A percentile compares a stretch with the other conserved stretches of the same genome.
phyloP scores from a whole-genome alignment of 129 eudicot genomes.

The Flaveria trinervia region DNA sequence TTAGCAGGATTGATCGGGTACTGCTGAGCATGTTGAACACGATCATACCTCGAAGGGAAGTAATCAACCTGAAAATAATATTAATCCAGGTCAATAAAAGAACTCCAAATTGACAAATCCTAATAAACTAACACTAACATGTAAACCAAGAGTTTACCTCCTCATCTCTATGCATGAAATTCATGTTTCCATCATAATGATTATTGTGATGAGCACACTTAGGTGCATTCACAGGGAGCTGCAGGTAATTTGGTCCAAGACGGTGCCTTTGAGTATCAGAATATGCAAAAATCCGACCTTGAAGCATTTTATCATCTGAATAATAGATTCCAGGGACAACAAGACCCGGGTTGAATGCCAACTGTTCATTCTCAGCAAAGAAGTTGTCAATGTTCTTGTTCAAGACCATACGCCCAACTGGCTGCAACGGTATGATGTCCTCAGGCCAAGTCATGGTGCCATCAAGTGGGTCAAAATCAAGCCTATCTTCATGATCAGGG shows the following conservation, averaged over 20 bases:
- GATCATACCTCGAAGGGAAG: slow-evolving; percentile 77
- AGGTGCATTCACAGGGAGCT: slow-evolving; percentile 82
- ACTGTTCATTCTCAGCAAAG: slow-evolving; percentile 73
- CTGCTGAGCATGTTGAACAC: slow-evolving; percentile 68
- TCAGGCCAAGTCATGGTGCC: slow-evolving; percentile 85
- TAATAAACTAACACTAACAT: neutral
- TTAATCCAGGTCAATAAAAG: neutral
- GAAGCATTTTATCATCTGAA: slow-evolving; percentile 83
- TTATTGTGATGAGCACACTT: slow-evolving; percentile 78
- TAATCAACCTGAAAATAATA: slow-evolving; percentile 59
- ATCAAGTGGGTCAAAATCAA: slow-evolving; percentile 83
- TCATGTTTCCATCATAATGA: slow-evolving; percentile 82
- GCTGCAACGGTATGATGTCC: slow-evolving; percentile 72
- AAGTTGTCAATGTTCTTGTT: slow-evolving; percentile 84
- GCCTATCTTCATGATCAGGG: slow-evolving; percentile 67
- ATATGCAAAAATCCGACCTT: slow-evolving; percentile 67
- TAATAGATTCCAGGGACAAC: slow-evolving; percentile 77
- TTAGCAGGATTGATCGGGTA: slow-evolving; percentile 58
- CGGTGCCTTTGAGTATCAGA: slow-evolving; percentile 88
- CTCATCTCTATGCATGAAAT: slow-evolving; percentile 81
- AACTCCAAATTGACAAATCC: neutral
- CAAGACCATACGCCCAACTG: slow-evolving; percentile 81
- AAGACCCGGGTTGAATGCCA: slow-evolving; percentile 72
- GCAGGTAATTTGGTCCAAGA: slow-evolving; percentile 74
- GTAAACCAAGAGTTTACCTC: slow-evolving; percentile 45